Conservation (phyloP, 129 eudicot genomes). For the Mikania micrantha region DNA sequence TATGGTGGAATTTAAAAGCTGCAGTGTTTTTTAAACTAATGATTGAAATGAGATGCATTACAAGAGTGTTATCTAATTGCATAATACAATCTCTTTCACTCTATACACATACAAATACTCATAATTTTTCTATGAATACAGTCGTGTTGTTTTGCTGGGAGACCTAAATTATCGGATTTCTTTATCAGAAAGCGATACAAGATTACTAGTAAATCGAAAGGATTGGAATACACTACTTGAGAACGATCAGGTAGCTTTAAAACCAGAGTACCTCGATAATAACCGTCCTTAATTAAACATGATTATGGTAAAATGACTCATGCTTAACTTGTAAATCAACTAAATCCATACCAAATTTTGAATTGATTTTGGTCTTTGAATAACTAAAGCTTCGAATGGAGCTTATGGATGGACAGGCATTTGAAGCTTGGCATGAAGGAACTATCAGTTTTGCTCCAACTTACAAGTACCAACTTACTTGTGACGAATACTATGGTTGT, state of each 20-base stretch:
- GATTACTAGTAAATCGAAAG: slow-evolving; percentile 52
- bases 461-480: slow-evolving; percentile 54
- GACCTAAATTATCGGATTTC: slow-evolving; percentile 74
- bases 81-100: not conserved
- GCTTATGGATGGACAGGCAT: slow-evolving; percentile 53
- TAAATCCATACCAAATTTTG: not conserved
- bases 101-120: not conserved
- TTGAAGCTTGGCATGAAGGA: slow-evolving; percentile 80
- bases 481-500: slow-evolving; percentile 61
- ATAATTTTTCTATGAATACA: slow-evolving; percentile 12
- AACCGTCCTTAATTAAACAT: not conserved
- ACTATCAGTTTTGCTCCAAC: slow-evolving; percentile 67
- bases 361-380: not conserved
- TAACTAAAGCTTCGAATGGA: slow-evolving; percentile 55
- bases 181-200: slow-evolving; percentile 49
- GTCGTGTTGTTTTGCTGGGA: slow-evolving; percentile 66
- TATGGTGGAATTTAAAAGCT: too few species aligned
- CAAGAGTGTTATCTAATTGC: too few species aligned
- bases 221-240: slow-evolving; percentile 65
- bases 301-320: not conserved
- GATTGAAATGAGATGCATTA: too few species aligned
- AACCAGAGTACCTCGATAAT: not conserved
- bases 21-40: too few species aligned
- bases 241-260: slow-evolving; percentile 63
- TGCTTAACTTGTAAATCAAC: not conserved